These are phyloP conservation scores for Suillus sp. DNA, from an alignment of 768 basidiomycete genomes.

Conservation along the genomic window DNA sequence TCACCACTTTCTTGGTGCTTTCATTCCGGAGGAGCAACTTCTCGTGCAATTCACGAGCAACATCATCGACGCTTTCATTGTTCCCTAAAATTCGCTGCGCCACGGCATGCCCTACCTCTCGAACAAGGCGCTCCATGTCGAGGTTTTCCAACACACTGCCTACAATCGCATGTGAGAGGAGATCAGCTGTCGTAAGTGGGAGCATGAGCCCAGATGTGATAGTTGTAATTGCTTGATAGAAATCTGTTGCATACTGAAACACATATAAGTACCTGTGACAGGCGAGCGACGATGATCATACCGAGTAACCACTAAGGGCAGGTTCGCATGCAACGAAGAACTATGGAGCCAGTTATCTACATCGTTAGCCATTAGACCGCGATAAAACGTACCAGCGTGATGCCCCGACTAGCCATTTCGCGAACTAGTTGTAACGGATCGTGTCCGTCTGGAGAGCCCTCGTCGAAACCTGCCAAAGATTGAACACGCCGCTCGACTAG, in stretches of 20 bases:
- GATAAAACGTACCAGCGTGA: conserved; percentile 64
- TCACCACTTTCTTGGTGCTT: conserved; percentile 94
- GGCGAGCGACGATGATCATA: conserved; percentile 39
- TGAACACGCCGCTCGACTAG: conserved; percentile 7
- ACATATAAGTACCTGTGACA: conserved; percentile 16
- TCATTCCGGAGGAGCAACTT: conserved; percentile 88
- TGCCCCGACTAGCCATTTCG: conserved; percentile 88
- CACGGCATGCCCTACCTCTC: conserved; percentile 92
- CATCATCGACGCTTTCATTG: conserved; percentile 95
- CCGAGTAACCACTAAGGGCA: conserved; percentile 89
- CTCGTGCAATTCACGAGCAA: conserved; percentile 92
- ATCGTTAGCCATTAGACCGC: not conserved
- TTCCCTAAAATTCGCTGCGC: conserved; percentile 90
- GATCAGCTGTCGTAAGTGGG: conserved; percentile 91
- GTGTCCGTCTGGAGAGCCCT: conserved; percentile 91
- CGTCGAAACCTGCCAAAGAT: conserved; percentile 71
- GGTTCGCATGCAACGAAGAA: conserved; percentile 99
- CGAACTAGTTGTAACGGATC: conserved; percentile 88
- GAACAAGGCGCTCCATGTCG: conserved; percentile 96
- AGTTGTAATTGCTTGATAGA: conserved; percentile 88
- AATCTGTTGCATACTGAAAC: conserved; percentile 84
- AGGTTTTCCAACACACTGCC: conserved; percentile 96
- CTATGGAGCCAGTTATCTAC: conserved; percentile 41
- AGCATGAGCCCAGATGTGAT: conserved; percentile 97
- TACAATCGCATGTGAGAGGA: conserved; percentile 93